These are phyloP conservation scores for Punctularia strigosozonata DNA, from an alignment of 768 basidiomycete genomes.

Conservation along the genomic window DNA sequence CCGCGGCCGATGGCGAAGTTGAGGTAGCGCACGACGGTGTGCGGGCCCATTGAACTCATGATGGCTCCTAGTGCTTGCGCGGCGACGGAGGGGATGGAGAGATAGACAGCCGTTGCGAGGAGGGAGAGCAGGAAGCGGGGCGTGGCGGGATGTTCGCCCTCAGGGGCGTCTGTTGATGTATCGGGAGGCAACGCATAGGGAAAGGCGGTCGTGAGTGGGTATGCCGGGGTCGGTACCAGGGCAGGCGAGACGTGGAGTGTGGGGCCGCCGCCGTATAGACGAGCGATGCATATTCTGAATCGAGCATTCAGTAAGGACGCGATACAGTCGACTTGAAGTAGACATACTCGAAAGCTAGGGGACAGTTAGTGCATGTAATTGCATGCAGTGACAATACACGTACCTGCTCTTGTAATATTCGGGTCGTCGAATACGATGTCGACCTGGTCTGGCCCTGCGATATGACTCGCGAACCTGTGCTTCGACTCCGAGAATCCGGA, in stretches of 20 bases:
- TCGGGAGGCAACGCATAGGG: conserved; percentile 16
- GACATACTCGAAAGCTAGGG: conserved; percentile 78
- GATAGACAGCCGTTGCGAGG: conserved; percentile 77
- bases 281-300: conserved; percentile 68
- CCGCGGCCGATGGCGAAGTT: conserved; percentile 70
- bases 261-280: conserved; percentile 82
- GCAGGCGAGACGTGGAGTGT: conserved; percentile 52
- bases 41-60: conserved; percentile 65
- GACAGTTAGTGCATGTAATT: conserved; percentile 8
- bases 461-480: conserved; percentile 9
- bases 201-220: conserved; percentile 67
- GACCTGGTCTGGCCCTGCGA: conserved; percentile 38
- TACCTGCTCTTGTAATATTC: conserved; percentile 83
- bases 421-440: conserved; percentile 68
- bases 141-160: conserved; percentile 59
- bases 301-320: neutral
- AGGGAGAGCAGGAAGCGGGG: conserved; percentile 79
- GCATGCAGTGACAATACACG: conserved; percentile 15
- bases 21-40: conserved; percentile 67
- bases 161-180: conserved; percentile 26
- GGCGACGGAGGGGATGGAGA: conserved; percentile 68
- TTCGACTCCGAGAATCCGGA: conserved; percentile 62
- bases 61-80: conserved; percentile 66
- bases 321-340: neutral
- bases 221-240: conserved; percentile 48